These are phyloP conservation scores for Sporothrix mexicana DNA, from an alignment of 2,329 filamentous ascomycete species.

Conservation along the genomic window DNA sequence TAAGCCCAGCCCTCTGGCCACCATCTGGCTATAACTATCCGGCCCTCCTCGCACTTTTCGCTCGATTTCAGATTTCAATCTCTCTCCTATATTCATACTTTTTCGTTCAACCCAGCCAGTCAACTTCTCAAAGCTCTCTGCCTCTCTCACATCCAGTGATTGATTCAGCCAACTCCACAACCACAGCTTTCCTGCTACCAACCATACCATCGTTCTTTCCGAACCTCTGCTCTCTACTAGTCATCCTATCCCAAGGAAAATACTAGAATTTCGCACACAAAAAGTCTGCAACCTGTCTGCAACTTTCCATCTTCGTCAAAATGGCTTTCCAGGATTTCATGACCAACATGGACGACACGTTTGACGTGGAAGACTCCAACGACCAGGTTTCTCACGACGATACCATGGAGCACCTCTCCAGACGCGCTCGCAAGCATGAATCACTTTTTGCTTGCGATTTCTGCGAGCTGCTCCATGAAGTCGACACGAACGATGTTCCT, in stretches of 20 bases:
- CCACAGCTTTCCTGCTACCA: neutral
- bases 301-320: neutral
- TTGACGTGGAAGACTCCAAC: conserved; percentile 3
- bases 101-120: neutral
- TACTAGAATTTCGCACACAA: neutral
- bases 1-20: no score
- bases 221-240: neutral
- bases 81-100: neutral
- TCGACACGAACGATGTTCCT: conserved; percentile 12
- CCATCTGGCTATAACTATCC: neutral
- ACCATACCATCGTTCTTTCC: neutral
- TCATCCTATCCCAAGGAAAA: neutral
- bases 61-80: neutral
- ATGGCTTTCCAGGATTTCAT: conserved; percentile 14
- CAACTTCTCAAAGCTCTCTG: neutral
- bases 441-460: neutral
- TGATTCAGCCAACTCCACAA: neutral
- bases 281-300: neutral
- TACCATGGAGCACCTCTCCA: conserved; percentile 6
- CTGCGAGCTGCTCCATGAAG: conserved; percentile 16
- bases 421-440: neutral
- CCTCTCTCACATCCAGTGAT: neutral
- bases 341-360: conserved; percentile 11
- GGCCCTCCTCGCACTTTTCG: neutral
- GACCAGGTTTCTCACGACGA: neutral